Percentiles rank a stretch among this genome's conserved stretches.
Conservation (phyloP, 495 filamentous ascomycete species). For the Jackrogersella multiformis region DNA sequence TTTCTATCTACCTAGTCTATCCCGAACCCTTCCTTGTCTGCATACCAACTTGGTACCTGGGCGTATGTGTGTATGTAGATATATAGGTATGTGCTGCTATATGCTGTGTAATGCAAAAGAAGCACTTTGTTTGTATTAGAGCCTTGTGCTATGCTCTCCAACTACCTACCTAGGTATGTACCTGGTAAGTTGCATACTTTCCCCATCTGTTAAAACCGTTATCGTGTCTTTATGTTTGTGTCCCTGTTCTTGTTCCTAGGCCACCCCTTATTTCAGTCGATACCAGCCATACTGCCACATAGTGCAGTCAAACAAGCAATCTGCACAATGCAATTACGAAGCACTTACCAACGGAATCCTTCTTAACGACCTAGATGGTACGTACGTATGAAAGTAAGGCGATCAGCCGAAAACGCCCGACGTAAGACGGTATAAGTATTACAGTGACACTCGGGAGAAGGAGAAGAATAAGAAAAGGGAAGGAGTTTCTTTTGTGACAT, state of each 20-base stretch:
- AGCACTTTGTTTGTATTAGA: not conserved
- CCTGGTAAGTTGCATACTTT: not conserved
- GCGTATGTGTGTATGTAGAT: not conserved
- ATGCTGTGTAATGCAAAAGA: constrained; percentile 3
- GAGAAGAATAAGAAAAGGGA: not conserved
- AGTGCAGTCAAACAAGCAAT: constrained; percentile 11
- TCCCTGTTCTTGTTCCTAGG: not conserved
- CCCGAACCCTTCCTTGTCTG: not conserved
- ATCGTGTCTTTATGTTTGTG: too few species aligned
- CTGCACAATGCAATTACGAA: constrained; percentile 18
- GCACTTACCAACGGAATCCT: constrained; percentile 30
- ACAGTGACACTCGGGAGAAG: not conserved
- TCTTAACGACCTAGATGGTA: constrained; percentile 2
- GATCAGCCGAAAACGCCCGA: constrained; percentile 31
- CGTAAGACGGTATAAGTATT: not conserved
- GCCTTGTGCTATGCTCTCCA: too few species aligned
- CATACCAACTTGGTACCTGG: too few species aligned
- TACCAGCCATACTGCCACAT: not conserved
- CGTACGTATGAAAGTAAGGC: constrained; percentile 7
- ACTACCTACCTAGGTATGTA: not conserved
- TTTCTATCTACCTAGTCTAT: constrained; percentile 13
- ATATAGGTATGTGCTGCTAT: not conserved
- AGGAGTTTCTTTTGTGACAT: not conserved
- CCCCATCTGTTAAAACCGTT: not conserved
- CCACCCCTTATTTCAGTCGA: not conserved